These are phyloP conservation scores for Emmonsia crescens DNA, from an alignment of 2,329 filamentous ascomycete species.

Conservation along the genomic window DNA sequence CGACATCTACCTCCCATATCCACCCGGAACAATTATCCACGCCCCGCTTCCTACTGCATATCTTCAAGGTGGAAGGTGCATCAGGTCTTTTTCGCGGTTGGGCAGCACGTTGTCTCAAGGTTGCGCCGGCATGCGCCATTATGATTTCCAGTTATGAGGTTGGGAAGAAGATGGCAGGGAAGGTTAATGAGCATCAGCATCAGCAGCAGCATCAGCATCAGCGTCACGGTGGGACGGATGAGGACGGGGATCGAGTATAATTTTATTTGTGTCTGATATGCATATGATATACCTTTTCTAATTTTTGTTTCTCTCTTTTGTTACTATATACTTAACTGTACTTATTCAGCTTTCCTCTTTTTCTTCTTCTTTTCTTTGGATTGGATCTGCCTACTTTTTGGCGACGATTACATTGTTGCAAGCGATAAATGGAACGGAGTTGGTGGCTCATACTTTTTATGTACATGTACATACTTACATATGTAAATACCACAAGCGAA, in stretches of 20 bases:
- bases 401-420: background rate
- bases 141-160: conserved; percentile 99
- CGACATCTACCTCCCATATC: conserved; percentile 11
- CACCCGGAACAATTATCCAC: conserved; percentile 66
- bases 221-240: background rate
- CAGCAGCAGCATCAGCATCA: background rate
- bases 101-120: conserved; percentile 84
- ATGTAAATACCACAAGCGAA: background rate
- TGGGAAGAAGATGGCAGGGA: conserved; percentile 75
- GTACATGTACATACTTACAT: background rate
- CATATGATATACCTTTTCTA: background rate
- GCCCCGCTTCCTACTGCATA: conserved; percentile 76
- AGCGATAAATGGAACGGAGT: background rate
- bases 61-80: conserved; percentile 74
- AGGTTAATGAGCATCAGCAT: conserved; percentile 51
- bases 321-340: background rate
- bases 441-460: background rate
- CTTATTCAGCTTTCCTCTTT: background rate
- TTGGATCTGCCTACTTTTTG: background rate
- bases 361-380: background rate
- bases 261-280: background rate
- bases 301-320: background rate
- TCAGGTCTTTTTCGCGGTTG: conserved; percentile 80
- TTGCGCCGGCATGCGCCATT: conserved; percentile 92
- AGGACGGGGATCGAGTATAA: conserved; percentile 1